A percentile compares a stretch with the other conserved stretches of the same genome.
phyloP scores from a whole-genome alignment of 1,139 yeast species.

The Pichia sp. region DNA sequence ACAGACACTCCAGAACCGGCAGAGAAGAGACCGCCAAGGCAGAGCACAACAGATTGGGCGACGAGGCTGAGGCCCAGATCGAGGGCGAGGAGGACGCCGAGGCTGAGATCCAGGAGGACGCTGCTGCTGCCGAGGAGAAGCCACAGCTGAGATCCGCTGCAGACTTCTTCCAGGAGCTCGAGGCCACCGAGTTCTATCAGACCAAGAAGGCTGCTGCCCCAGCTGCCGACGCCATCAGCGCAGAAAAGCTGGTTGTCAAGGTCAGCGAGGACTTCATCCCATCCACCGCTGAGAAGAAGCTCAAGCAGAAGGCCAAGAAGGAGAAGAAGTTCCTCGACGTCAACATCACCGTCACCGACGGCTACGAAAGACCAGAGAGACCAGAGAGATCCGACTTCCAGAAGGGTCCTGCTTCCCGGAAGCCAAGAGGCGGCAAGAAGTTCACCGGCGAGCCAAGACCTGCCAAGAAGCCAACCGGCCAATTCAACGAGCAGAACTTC shows the following conservation, averaged over 20 bases:
- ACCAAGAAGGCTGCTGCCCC: slow-evolving; percentile 53
- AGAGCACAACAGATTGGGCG: slow-evolving; percentile 82
- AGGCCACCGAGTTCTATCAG: slow-evolving; percentile 31
- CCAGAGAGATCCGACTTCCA: slow-evolving; percentile 26
- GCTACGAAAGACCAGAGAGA: slow-evolving; percentile 24
- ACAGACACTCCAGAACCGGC: slow-evolving; percentile 82
- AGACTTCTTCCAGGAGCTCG: slow-evolving; percentile 65
- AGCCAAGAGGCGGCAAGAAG: slow-evolving; percentile 8
- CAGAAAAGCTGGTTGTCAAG: slow-evolving; percentile 55
- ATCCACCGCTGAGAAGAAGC: slow-evolving; percentile 55
- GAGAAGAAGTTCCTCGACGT: slow-evolving; percentile 66
- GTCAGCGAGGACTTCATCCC: slow-evolving; percentile 52
- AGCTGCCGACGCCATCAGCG: slow-evolving; percentile 51
- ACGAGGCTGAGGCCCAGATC: slow-evolving; percentile 59
- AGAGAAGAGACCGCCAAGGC: slow-evolving; percentile 83
- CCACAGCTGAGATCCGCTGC: slow-evolving; percentile 55
- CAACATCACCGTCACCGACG: slow-evolving; percentile 61
- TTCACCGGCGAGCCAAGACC: slow-evolving; percentile 41
- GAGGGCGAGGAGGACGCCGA: slow-evolving; percentile 62
- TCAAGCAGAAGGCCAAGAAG: slow-evolving; percentile 60
- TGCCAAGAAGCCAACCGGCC: slow-evolving; percentile 37
- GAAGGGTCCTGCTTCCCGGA: slow-evolving; percentile 24
- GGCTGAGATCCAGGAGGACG: slow-evolving; percentile 42
- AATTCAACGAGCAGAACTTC: neutral
- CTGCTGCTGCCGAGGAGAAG: slow-evolving; percentile 36